Conservation (phyloP, 2,329 filamentous ascomycete genomes). For the Epichloe amarillans region DNA sequence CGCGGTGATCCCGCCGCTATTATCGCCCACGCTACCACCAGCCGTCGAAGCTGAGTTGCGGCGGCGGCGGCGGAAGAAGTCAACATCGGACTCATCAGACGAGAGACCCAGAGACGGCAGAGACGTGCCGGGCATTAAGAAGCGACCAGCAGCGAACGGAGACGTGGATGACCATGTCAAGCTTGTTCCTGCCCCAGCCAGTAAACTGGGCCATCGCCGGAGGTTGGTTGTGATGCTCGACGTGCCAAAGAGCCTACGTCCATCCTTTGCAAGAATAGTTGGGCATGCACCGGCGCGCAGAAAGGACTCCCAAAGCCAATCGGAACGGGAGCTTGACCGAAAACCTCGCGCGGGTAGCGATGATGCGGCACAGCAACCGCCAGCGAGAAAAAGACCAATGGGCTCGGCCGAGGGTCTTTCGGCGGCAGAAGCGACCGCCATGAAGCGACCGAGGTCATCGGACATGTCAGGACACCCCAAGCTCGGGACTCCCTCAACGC, state of each 20-base stretch:
- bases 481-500: conserved; percentile 32
- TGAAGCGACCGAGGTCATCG: conserved; percentile 30
- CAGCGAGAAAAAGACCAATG: conserved; percentile 37
- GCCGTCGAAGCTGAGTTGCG: conserved; percentile 30
- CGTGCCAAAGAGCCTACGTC: conserved; percentile 33
- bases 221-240: conserved; percentile 32
- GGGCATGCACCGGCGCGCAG: conserved; percentile 24
- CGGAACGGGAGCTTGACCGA: conserved; percentile 10
- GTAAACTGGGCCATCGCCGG: conserved; percentile 12
- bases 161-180: conserved; percentile 18
- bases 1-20: conserved; percentile 31
- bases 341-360: conserved; percentile 29
- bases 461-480: conserved; percentile 24
- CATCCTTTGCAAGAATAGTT: conserved; percentile 33
- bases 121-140: conserved; percentile 12
- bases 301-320: conserved; percentile 20
- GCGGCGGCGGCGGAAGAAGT: conserved; percentile 19
- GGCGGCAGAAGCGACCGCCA: conserved; percentile 23
- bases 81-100: conserved; percentile 11
- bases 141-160: conserved; percentile 15
- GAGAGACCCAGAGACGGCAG: conserved; percentile 9
- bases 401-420: conserved; percentile 21
- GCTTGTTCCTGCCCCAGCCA: neutral
- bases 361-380: conserved; percentile 21
- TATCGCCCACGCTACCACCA: conserved; percentile 43